Conservation (phyloP, 305 asterid genomes). For the Fraxinus latifolia region DNA sequence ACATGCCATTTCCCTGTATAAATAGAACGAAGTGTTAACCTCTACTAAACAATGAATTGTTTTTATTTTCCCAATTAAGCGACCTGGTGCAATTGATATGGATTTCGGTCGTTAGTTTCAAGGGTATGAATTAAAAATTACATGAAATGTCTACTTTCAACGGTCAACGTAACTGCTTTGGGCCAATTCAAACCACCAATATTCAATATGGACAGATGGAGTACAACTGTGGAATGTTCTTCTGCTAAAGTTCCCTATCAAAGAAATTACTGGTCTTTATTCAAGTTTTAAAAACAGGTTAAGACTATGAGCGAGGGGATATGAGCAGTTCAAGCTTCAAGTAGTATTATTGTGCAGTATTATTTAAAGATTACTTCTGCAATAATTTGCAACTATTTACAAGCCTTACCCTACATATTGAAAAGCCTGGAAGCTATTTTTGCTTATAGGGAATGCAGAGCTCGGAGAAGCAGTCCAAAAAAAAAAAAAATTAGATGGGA, state of each 20-base stretch:
- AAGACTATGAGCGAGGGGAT: not conserved
- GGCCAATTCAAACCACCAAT: not conserved
- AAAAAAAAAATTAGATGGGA: not conserved
- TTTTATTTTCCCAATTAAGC: not conserved
- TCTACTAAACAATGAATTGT: slow-evolving; percentile 3
- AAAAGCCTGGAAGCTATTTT: not conserved
- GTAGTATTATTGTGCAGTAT: not conserved
- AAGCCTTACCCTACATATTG: not conserved
- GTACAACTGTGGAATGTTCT: slow-evolving; percentile 1
- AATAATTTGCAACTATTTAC: not conserved
- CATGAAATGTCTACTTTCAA: slow-evolving; percentile 4
- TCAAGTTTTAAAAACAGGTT: not conserved
- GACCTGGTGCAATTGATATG: not conserved
- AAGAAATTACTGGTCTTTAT: not conserved
- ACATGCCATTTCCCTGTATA: not conserved
- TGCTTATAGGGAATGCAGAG: not conserved
- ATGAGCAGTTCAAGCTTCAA: not conserved
- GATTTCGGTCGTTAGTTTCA: not conserved
- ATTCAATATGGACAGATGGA: slow-evolving; percentile 4
- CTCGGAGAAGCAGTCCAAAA: not conserved
- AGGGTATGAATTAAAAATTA: not conserved
- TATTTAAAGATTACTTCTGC: not conserved
- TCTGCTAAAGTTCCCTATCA: not conserved
- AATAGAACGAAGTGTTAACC: slow-evolving; percentile 4
- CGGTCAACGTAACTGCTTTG: not conserved